A percentile compares a stretch with the other conserved stretches of the same genome.
Conservation (phyloP, 257 asterid genomes). For the Solanum habrochaites region DNA sequence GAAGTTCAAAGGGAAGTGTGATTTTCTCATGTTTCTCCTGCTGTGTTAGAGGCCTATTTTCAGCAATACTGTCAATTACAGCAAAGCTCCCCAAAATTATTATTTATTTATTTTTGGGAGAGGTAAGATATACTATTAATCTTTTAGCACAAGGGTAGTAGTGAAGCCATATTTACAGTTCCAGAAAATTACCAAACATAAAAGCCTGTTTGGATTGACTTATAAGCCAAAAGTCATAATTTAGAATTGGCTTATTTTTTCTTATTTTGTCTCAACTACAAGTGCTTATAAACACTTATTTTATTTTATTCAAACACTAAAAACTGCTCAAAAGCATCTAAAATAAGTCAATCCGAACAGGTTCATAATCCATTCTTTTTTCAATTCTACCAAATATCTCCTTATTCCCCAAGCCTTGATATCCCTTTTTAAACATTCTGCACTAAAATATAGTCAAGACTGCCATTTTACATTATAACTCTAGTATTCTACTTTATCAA, state of each 20-base stretch:
- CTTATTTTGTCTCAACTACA: neutral
- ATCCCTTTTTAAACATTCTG: neutral
- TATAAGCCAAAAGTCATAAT: neutral
- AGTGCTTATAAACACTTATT: neutral
- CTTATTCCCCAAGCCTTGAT: neutral
- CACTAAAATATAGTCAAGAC: neutral
- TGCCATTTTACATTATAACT: neutral
- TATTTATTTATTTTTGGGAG: neutral
- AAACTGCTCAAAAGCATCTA: neutral
- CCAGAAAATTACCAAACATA: neutral
- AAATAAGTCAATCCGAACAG: neutral
- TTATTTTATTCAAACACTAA: neutral
- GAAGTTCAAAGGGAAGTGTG: neutral
- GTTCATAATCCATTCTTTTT: neutral
- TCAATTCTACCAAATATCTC: neutral
- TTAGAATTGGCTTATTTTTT: too few species aligned
- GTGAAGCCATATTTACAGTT: neutral
- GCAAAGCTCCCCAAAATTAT: neutral
- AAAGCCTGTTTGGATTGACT: neutral
- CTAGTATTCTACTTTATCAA: neutral
- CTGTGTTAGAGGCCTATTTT: neutral
- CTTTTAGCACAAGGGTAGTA: neutral
- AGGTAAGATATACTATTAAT: neutral
- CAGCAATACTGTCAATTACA: neutral
- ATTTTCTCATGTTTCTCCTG: neutral